These are phyloP conservation scores for Fusarium sp. DNA, from an alignment of 2,329 filamentous ascomycete species.

Conservation along the genomic window DNA sequence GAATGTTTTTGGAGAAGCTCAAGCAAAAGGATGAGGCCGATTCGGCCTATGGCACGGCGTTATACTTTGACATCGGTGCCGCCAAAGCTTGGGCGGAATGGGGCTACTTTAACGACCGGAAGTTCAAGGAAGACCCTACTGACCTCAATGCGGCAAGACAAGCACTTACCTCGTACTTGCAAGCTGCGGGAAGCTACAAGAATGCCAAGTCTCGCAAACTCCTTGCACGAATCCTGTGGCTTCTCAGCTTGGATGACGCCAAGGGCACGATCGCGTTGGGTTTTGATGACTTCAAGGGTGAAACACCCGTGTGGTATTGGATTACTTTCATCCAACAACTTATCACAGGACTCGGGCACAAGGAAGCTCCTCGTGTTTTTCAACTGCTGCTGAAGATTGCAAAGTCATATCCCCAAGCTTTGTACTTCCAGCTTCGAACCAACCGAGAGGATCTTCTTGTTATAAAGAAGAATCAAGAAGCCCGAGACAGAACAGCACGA, in stretches of 20 bases:
- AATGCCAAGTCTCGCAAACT: constrained; percentile 95
- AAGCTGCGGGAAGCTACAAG: constrained; percentile 96
- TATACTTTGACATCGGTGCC: constrained; percentile 94
- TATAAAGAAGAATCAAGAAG: constrained; percentile 88
- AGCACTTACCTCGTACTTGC: constrained; percentile 93
- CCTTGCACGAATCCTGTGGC: constrained; percentile 91
- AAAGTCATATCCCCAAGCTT: constrained; percentile 91
- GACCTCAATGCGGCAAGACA: constrained; percentile 87
- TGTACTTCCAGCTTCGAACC: constrained; percentile 95
- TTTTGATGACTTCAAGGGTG: constrained; percentile 96
- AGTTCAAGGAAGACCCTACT: constrained; percentile 89
- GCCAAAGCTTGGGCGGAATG: constrained; percentile 99
- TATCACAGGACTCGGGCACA: constrained; percentile 87
- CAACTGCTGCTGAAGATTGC: constrained; percentile 91
- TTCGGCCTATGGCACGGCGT: constrained; percentile 89
- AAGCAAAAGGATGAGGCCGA: constrained; percentile 91
- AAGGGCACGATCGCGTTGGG: constrained; percentile 83
- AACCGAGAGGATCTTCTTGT: constrained; percentile 92
- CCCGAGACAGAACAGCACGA: constrained; percentile 69
- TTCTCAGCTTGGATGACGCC: constrained; percentile 90
- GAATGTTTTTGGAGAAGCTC: constrained; percentile 97
- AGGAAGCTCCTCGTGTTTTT: constrained; percentile 87
- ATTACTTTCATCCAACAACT: constrained; percentile 98
- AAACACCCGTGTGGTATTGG: constrained; percentile 99
- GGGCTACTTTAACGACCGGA: constrained; percentile 96